Conservation (phyloP, 176 grass and related monocot genomes). For the Thinopyrum elongatum region DNA sequence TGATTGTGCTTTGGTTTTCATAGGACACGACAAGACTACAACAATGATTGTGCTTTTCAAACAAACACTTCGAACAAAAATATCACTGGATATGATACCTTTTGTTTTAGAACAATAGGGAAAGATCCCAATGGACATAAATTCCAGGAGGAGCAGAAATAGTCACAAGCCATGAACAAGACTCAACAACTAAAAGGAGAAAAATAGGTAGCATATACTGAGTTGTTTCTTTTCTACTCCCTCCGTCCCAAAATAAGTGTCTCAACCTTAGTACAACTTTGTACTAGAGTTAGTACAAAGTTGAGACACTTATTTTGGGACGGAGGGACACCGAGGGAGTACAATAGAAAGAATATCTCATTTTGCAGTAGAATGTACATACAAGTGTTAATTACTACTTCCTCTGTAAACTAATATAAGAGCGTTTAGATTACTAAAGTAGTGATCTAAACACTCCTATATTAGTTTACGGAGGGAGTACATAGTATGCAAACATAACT, state of each 20-base stretch:
- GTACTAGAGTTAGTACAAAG: too few relatives aligned
- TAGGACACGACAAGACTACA: background rate
- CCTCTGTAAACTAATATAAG: too few relatives aligned
- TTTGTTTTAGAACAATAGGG: background rate
- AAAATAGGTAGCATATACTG: background rate
- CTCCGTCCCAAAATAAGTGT: too few relatives aligned
- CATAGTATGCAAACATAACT: background rate
- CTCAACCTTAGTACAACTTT: too few relatives aligned
- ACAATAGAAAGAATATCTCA: background rate
- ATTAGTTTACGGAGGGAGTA: background rate
- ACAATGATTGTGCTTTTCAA: background rate
- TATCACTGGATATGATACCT: background rate
- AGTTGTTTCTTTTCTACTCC: background rate
- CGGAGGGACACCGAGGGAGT: too few relatives aligned
- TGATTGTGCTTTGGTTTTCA: background rate
- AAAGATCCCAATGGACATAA: background rate
- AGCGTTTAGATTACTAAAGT: too few relatives aligned
- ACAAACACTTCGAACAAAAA: background rate
- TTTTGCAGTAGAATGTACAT: constrained; percentile 4
- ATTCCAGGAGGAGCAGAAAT: background rate
- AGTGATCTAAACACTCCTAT: too few relatives aligned
- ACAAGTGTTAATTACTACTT: background rate
- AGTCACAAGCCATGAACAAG: background rate
- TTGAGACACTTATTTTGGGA: too few relatives aligned
- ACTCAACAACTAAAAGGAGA: background rate